Percentiles rank a stretch among this genome's conserved stretches.
Evolutionary conservation across 2,329 filamentous ascomycete genomes (phyloP).

Genomic region (Xylaria sp.): DNA sequence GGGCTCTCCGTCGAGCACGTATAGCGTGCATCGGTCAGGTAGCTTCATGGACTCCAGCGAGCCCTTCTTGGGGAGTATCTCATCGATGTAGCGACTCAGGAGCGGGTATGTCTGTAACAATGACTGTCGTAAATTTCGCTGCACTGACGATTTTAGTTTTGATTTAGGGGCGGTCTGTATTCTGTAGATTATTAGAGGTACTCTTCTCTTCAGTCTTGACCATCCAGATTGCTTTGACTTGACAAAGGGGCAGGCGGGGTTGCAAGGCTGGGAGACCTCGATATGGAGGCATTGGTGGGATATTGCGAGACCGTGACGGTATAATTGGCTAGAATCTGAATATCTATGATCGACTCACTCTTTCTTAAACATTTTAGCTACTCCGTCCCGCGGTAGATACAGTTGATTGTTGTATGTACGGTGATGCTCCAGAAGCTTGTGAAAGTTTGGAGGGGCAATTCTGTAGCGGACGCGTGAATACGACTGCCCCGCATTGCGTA

Average conservation of each 20-base stretch:
- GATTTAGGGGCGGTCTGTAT: slow-evolving; percentile 83
- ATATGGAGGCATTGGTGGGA: background rate
- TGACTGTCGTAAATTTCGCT: slow-evolving; percentile 84
- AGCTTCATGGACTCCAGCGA: slow-evolving; percentile 92
- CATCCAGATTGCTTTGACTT: background rate
- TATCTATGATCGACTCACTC: slow-evolving; percentile 67
- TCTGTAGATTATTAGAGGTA: slow-evolving; percentile 55
- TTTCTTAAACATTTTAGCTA: slow-evolving; percentile 86
- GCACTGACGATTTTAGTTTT: slow-evolving; percentile 96
- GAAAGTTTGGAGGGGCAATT: slow-evolving; percentile 50
- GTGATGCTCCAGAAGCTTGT: slow-evolving; percentile 42
- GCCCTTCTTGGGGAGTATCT: slow-evolving; percentile 93
- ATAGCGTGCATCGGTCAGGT: slow-evolving; percentile 89
- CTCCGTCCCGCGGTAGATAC: slow-evolving; percentile 12
- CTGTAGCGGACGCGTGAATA: slow-evolving; percentile 20
- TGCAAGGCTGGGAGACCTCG: background rate
- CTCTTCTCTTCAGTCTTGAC: slow-evolving; percentile 4
- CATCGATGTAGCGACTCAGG: slow-evolving; percentile 88
- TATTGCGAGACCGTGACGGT: background rate
- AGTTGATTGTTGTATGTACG: slow-evolving; percentile 25
- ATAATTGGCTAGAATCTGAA: background rate
- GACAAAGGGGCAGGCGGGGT: slow-evolving; percentile 20
- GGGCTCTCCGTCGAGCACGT: slow-evolving; percentile 79
- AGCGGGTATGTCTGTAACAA: slow-evolving; percentile 87
- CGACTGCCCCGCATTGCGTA: slow-evolving; percentile 39